Evolutionary conservation across 2,329 filamentous ascomycete genomes (phyloP), one percentile per base, ranked within the genome.

Genomic region (Colletotrichum ledebouriae): DNA sequence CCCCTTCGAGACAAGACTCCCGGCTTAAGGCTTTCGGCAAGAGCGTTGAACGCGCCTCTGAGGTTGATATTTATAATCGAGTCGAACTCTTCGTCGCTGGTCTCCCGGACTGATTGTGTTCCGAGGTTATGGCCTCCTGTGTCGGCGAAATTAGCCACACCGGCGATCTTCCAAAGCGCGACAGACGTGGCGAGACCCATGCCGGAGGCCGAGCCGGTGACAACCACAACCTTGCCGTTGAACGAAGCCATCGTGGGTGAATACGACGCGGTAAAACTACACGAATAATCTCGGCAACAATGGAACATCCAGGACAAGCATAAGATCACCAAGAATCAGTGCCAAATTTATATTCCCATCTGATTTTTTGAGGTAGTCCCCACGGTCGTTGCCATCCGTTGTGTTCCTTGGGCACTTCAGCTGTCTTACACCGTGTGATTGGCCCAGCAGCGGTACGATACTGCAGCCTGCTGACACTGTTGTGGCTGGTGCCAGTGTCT

Each of bases 61-160:
- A 68, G 33, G 33, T 68, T 68, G 39, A 68, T 41, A n/a, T 59
- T 49, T 17, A 42, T n/a, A 22, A 68, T 64, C 60, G 56, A 68
- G 17, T 64, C 55, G 4, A 56, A 64, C 3, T 68, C 60, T 22
- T 59, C 22, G n/a, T 59, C 47, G 20, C 33, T 59, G 5, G 60
- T 64, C 13, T 64, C 65, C 60, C 47, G 64, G 29, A 68, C 12
- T 3, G 55, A 63, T 6, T 64, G 25, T 2, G 65, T 59, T n/a
- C 60, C 55, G n/a, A 68, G 42, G 7, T 60, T 33, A 9, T 68
- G 53, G n/a, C 60, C 65, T n/a, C 65, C 65, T 4, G 53, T 64
- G 12, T 56, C 55, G 17, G 65, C 56, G n/a, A 68, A 68, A 33
- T 65, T 68, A 33, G 55, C 65, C 7, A 68, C 55, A 2, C 65